Conservation (phyloP, 2,329 filamentous ascomycete species). For the Fusarium decemcellulare region DNA sequence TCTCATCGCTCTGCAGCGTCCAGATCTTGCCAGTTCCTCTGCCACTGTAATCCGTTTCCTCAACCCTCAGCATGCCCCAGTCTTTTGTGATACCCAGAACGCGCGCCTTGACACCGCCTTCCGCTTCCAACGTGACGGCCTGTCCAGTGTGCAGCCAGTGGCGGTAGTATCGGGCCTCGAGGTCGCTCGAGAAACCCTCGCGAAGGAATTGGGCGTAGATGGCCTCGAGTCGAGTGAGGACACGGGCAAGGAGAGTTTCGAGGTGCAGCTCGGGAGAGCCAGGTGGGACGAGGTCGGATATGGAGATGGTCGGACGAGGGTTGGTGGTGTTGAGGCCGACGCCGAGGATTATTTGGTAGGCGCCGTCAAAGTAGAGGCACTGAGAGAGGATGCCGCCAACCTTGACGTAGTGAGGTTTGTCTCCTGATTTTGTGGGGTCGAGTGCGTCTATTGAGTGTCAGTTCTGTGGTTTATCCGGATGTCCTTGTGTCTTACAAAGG, state of each 20-base stretch:
- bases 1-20: slow-evolving; percentile 94
- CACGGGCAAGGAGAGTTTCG: slow-evolving; percentile 86
- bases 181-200: slow-evolving; percentile 78
- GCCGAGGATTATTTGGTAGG: slow-evolving; percentile 89
- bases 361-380: slow-evolving; percentile 81
- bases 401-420: slow-evolving; percentile 78
- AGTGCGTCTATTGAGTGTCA: slow-evolving; percentile 67
- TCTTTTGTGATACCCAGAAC: slow-evolving; percentile 93
- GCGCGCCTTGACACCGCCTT: slow-evolving; percentile 80
- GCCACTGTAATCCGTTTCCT: slow-evolving; percentile 84
- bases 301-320: slow-evolving; percentile 85
- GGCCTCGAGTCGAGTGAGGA: slow-evolving; percentile 83
- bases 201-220: slow-evolving; percentile 83
- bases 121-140: slow-evolving; percentile 81
- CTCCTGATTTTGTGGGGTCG: slow-evolving; percentile 69
- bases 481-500: slow-evolving; percentile 70
- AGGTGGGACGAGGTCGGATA: slow-evolving; percentile 78
- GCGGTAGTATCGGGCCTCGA: slow-evolving; percentile 84
- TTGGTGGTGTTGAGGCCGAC: slow-evolving; percentile 91
- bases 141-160: slow-evolving; percentile 89
- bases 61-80: slow-evolving; percentile 88
- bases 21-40: slow-evolving; percentile 82
- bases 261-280: slow-evolving; percentile 71
- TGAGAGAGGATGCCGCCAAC: slow-evolving; percentile 95
- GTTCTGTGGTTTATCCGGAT: rapidly evolving